Evolutionary conservation across 2,329 filamentous ascomycete genomes (phyloP).

Genomic region (Paecilomyces sp.): DNA sequence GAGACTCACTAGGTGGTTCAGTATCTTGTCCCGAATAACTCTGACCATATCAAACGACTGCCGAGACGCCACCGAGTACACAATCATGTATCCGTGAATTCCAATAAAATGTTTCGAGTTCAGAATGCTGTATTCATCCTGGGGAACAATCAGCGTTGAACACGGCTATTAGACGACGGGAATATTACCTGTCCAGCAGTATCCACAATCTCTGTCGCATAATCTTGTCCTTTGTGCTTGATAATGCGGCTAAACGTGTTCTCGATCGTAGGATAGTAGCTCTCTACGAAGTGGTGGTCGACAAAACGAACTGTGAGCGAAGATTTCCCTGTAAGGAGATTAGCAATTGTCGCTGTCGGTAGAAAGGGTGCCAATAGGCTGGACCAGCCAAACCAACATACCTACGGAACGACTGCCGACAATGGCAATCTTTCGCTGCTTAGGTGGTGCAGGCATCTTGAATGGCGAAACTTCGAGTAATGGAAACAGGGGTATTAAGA

Average conservation of each 20-base stretch:
- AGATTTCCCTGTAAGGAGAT: constrained; percentile 67
- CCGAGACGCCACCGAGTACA: constrained; percentile 92
- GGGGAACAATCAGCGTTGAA: constrained; percentile 12
- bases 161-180: neutral
- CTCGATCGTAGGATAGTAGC: constrained; percentile 98
- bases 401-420: constrained; percentile 89
- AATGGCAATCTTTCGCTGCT: constrained; percentile 92
- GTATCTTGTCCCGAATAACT: constrained; percentile 92
- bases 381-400: constrained; percentile 33
- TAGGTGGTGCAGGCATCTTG: constrained; percentile 63
- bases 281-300: constrained; percentile 96
- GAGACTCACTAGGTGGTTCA: constrained; percentile 76
- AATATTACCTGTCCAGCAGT: constrained; percentile 78
- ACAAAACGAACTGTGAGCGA: constrained; percentile 96
- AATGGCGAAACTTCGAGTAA: constrained; percentile 1
- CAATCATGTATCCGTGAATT: constrained; percentile 97
- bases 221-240: constrained; percentile 87
- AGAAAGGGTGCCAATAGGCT: constrained; percentile 81
- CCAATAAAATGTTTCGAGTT: constrained; percentile 99
- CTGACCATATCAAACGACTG: constrained; percentile 97
- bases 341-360: constrained; percentile 56
- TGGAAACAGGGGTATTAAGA: constrained; percentile 3
- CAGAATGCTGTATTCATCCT: constrained; percentile 98
- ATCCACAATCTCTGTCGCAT: constrained; percentile 93
- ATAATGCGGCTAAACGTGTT: constrained; percentile 98